These are phyloP conservation scores for Adenanthera pavonina DNA, from an alignment of 306 rosid genomes.

Conservation along the genomic window DNA sequence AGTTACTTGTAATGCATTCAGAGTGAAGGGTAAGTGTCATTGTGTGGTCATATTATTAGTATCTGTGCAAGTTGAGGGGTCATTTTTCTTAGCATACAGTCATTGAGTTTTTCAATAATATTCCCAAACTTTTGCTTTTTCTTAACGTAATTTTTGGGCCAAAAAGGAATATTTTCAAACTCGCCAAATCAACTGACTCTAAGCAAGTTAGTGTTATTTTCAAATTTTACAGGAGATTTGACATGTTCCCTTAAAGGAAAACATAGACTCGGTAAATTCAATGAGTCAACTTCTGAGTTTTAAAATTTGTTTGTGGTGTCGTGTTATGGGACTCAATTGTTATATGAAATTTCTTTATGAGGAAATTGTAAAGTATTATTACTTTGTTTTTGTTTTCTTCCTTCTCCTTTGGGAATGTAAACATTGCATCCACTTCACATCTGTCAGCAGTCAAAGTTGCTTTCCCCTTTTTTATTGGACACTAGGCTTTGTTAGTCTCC, in stretches of 20 bases:
- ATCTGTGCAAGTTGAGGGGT: neutral
- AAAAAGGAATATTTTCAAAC: neutral
- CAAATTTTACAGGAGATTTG: neutral
- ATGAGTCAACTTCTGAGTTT: neutral
- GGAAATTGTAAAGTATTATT: constrained; percentile 18
- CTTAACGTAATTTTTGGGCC: neutral
- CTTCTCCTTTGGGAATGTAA: constrained; percentile 1
- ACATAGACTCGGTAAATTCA: neutral
- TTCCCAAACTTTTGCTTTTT: neutral
- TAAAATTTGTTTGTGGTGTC: neutral
- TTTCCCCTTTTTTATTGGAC: no score
- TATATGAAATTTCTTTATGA: constrained; percentile 11
- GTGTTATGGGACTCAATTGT: neutral
- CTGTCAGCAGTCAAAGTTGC: neutral
- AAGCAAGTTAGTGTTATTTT: no score
- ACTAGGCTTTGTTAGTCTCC: no score
- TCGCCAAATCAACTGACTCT: neutral
- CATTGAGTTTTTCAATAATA: neutral
- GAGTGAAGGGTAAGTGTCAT: neutral
- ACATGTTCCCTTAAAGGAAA: neutral
- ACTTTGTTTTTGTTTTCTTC: neutral
- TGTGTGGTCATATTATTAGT: neutral
- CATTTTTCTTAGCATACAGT: neutral
- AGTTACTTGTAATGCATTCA: neutral
- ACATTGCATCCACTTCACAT: neutral